These are phyloP conservation scores for Gracilaria domingensis DNA, from an alignment of 23 red algal genomes.

Conservation along the genomic window DNA sequence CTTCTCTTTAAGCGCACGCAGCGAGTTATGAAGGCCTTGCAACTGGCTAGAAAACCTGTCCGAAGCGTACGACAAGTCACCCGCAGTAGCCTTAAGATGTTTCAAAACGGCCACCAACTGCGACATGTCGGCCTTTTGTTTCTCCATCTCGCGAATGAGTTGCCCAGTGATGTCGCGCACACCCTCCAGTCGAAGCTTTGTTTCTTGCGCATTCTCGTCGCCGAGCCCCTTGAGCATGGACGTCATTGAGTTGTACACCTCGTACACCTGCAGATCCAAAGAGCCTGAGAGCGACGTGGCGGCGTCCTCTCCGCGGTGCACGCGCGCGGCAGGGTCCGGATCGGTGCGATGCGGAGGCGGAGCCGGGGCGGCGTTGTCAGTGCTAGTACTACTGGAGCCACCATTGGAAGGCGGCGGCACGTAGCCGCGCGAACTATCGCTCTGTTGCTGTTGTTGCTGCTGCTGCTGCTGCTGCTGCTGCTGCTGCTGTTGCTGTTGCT, in stretches of 20 bases:
- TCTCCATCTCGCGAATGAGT: conserved; percentile 58
- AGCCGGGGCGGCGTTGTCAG: neutral
- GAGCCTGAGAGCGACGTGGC: conserved; percentile 33
- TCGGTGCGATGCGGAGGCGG: conserved; percentile 22
- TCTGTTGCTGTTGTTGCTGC: neutral
- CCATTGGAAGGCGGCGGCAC: no score
- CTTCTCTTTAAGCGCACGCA: conserved; percentile 42
- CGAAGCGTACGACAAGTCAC: conserved; percentile 59
- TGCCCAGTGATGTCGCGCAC: conserved; percentile 54
- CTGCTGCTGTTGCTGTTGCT: conserved; percentile 1
- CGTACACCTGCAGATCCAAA: conserved; percentile 64
- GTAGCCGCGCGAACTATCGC: conserved; percentile 4
- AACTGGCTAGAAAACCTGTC: conserved; percentile 63
- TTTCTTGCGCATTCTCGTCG: conserved; percentile 40
- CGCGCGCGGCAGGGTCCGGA: conserved; percentile 22
- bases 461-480: conserved; percentile 6
- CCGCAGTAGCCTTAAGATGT: conserved; percentile 58
- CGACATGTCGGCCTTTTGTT: conserved; percentile 45
- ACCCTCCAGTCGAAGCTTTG: conserved; percentile 37
- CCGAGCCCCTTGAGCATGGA: conserved; percentile 34
- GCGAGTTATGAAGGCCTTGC: conserved; percentile 50
- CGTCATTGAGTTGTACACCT: conserved; percentile 59
- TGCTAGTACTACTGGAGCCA: neutral
- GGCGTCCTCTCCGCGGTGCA: conserved; percentile 20
- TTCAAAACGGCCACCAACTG: conserved; percentile 24